Conservation (phyloP, 2,329 filamentous ascomycete genomes). For the Talaromyces sp. region DNA sequence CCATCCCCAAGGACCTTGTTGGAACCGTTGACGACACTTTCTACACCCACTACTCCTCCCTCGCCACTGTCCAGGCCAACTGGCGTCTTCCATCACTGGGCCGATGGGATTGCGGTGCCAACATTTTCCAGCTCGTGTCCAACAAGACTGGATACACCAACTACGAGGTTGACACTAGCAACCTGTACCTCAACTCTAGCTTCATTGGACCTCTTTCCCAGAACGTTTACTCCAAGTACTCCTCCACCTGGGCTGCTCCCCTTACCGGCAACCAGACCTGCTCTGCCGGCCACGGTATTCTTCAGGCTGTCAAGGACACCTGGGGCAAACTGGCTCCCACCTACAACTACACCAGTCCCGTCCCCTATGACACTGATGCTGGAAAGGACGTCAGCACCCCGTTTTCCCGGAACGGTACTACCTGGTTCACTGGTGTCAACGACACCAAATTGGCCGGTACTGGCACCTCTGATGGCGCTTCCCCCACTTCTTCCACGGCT, state of each 20-base stretch:
- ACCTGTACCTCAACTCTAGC: conserved; percentile 51
- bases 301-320: conserved; percentile 29
- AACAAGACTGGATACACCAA: conserved; percentile 55
- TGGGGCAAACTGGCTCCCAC: conserved; percentile 24
- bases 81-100: conserved; percentile 66
- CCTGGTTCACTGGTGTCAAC: conserved; percentile 13
- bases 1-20: conserved; percentile 59
- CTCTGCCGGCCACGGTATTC: conserved; percentile 32
- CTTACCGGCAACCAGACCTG: conserved; percentile 22
- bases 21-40: conserved; percentile 66
- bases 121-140: conserved; percentile 61
- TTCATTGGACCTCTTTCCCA: conserved; percentile 46
- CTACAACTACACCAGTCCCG: conserved; percentile 32
- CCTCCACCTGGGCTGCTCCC: conserved; percentile 26
- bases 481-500: conserved; percentile 13
- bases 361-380: conserved; percentile 24
- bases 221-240: conserved; percentile 22
- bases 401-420: conserved; percentile 12
- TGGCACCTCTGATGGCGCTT: conserved; percentile 2
- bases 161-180: conserved; percentile 35
- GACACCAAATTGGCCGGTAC: conserved; percentile 9
- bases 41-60: conserved; percentile 69
- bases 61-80: conserved; percentile 65
- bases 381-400: conserved; percentile 24
- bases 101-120: conserved; percentile 68